Percentiles rank a stretch among this genome's conserved stretches.
Evolutionary conservation across 2,329 filamentous ascomycete species (phyloP).

Genomic region (Cercospora berteroae): DNA sequence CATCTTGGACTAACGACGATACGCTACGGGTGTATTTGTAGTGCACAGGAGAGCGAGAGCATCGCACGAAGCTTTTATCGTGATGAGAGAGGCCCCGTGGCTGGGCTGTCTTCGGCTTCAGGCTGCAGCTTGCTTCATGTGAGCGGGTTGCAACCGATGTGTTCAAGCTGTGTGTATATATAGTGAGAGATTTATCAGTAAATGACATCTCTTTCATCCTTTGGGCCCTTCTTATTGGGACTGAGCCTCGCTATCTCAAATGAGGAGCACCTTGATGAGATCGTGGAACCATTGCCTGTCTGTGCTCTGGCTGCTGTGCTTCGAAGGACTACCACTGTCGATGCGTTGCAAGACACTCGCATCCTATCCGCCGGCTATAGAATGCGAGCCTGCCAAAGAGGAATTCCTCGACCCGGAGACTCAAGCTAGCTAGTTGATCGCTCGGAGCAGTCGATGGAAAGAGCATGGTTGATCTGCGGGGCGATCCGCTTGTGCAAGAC

Average conservation of each 20-base stretch:
- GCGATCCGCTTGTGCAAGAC: not conserved
- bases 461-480: not conserved
- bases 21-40: conserved; percentile 21
- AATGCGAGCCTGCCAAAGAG: not conserved
- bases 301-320: not conserved
- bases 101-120: not conserved
- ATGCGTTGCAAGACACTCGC: not conserved
- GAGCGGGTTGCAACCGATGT: not conserved
- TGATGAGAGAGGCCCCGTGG: not conserved
- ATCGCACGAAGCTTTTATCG: not conserved
- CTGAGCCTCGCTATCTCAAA: not conserved
- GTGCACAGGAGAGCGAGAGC: conserved; percentile 5
- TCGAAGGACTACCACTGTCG: not conserved
- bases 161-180: not conserved
- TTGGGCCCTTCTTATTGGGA: not conserved
- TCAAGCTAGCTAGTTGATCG: not conserved
- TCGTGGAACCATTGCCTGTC: not conserved
- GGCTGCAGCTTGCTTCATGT: not conserved
- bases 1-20: conserved; percentile 15
- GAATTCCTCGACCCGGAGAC: not conserved
- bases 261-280: not conserved
- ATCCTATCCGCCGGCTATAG: not conserved
- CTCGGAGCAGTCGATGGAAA: not conserved
- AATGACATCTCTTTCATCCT: not conserved
- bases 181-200: not conserved